These are phyloP conservation scores for Microdochium trichocladiopsis DNA, from an alignment of 2,329 filamentous ascomycete genomes.

Conservation along the genomic window DNA sequence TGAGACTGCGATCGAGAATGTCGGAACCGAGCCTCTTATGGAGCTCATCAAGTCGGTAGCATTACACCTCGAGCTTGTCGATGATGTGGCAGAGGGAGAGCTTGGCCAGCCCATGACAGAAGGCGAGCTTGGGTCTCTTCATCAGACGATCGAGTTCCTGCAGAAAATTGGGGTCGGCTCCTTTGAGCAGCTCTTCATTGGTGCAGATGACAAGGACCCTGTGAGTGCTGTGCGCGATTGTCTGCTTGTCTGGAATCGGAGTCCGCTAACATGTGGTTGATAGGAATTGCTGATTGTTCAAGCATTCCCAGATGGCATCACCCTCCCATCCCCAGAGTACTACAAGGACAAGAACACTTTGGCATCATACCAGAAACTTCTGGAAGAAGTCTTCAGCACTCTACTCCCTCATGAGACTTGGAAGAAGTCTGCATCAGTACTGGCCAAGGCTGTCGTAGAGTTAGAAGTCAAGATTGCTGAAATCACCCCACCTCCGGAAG, in stretches of 20 bases:
- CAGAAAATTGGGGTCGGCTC: slow-evolving; percentile 34
- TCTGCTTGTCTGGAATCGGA: neutral
- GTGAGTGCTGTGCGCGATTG: slow-evolving; percentile 9
- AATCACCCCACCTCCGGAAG: slow-evolving; percentile 49
- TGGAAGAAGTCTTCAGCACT: slow-evolving; percentile 28
- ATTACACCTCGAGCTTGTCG: slow-evolving; percentile 12
- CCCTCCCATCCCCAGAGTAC: slow-evolving; percentile 55
- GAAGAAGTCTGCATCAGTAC: slow-evolving; percentile 13
- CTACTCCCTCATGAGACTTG: slow-evolving; percentile 17
- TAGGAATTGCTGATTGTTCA: slow-evolving; percentile 24
- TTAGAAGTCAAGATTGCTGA: slow-evolving; percentile 56
- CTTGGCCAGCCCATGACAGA: neutral
- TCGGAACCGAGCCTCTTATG: slow-evolving; percentile 49
- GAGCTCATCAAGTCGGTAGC: slow-evolving; percentile 44
- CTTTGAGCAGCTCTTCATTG: slow-evolving; percentile 25
- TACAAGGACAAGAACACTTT: slow-evolving; percentile 49
- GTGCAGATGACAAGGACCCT: slow-evolving; percentile 36
- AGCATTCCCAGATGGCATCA: slow-evolving; percentile 38
- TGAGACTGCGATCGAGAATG: slow-evolving; percentile 45
- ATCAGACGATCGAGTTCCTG: slow-evolving; percentile 39
- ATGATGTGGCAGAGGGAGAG: slow-evolving; percentile 16
- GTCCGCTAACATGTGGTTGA: slow-evolving; percentile 4
- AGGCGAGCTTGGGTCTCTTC: slow-evolving; percentile 14
- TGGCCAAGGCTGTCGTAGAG: slow-evolving; percentile 37
- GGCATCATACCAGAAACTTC: slow-evolving; percentile 38